These are phyloP conservation scores for Excoecaria agallocha DNA, from an alignment of 345 rosid species.

Conservation along the genomic window DNA sequence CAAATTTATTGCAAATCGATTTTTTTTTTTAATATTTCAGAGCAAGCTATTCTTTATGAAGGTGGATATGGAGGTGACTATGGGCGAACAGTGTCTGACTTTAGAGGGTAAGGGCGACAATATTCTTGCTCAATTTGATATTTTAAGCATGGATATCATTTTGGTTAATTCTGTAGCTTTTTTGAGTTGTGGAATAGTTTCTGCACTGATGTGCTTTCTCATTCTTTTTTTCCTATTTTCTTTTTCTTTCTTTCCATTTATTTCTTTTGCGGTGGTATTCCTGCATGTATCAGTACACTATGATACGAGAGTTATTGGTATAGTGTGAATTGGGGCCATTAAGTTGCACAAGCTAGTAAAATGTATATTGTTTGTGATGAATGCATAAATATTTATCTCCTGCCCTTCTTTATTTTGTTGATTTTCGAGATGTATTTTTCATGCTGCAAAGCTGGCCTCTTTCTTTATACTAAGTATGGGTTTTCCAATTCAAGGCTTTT, in stretches of 20 bases:
- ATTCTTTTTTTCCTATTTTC: background rate
- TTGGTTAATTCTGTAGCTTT: background rate
- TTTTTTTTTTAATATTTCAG: conserved; percentile 37
- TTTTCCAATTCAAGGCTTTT: background rate
- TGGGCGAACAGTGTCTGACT: conserved; percentile 36
- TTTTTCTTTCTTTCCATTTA: background rate
- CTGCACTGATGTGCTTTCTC: background rate
- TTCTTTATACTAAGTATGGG: background rate
- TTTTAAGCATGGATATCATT: background rate
- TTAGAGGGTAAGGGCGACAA: conserved; percentile 40
- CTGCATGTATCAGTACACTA: background rate
- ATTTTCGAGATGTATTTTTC: background rate
- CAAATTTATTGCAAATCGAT: background rate
- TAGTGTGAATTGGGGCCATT: background rate
- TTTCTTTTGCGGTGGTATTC: background rate
- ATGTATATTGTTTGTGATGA: background rate
- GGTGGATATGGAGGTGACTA: conserved; percentile 55
- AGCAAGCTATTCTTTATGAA: conserved; percentile 53
- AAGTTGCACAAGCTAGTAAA: background rate
- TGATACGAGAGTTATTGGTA: background rate
- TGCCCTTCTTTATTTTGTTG: background rate
- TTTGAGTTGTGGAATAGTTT: background rate
- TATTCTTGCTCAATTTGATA: background rate
- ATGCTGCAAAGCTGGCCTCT: background rate
- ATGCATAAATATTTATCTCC: background rate